These are phyloP conservation scores for Colletotrichum somersetense DNA, from an alignment of 2,329 filamentous ascomycete species.

Conservation along the genomic window DNA sequence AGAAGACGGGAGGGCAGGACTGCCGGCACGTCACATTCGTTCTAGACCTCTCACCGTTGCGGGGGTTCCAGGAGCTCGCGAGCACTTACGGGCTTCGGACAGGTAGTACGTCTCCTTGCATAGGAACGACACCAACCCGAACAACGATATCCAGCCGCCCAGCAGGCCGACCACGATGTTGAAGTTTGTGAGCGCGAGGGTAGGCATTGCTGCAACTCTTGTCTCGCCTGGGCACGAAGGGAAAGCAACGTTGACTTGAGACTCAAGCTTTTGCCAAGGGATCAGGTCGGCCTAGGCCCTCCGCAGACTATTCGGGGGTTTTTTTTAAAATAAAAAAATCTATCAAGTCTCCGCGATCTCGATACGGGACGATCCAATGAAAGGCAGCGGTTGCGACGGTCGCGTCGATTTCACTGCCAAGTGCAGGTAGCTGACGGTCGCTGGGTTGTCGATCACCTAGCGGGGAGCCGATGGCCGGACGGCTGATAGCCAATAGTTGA, in stretches of 20 bases:
- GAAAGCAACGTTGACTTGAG: not conserved
- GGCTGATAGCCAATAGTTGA: not conserved
- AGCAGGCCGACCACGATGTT: constrained; percentile 85
- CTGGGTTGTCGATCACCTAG: not conserved
- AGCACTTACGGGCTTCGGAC: constrained; percentile 83
- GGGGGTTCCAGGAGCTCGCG: not conserved
- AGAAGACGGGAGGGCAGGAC: not conserved
- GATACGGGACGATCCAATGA: constrained; percentile 27
- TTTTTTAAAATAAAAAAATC: constrained; percentile 1
- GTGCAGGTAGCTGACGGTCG: not conserved
- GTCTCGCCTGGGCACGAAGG: constrained; percentile 9
- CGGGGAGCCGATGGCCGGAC: not conserved
- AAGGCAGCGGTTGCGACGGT: not conserved
- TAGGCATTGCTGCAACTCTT: constrained; percentile 54
- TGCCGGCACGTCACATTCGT: not conserved
- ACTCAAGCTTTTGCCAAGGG: constrained; percentile 42
- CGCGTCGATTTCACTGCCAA: not conserved
- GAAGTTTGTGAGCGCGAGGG: constrained; percentile 63
- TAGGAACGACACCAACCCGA: constrained; percentile 89
- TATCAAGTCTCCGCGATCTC: constrained; percentile 25
- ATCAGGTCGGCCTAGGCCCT: not conserved
- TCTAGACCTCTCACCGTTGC: not conserved
- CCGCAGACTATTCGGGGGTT: not conserved
- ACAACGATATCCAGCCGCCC: constrained; percentile 90
- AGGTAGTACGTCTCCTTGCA: constrained; percentile 92